Evolutionary conservation across 306 rosid genomes (phyloP), one percentile per base, ranked within the genome.

Genomic region (Inga oerstediana): DNA sequence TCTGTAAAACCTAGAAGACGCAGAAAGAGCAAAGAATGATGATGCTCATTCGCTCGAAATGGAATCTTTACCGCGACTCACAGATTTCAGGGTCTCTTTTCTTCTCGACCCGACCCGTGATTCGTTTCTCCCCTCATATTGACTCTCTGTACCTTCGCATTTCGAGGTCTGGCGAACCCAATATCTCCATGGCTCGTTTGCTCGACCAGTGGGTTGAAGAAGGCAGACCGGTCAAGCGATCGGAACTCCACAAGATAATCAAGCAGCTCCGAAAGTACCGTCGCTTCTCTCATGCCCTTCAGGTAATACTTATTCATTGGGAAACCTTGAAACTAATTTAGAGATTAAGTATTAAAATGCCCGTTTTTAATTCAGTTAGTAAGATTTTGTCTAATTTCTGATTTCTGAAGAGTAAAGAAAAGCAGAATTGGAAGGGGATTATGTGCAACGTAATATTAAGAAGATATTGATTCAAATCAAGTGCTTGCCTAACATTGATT

Each of bases 281-380:
- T 59, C 93, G 91, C 68, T 85, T 39, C 84, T 17, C 46, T 27
- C 94, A 89, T 19, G 94, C 94, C 66, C 90, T 91, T 20, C 89
- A 89, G 88, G 93, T 91, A 45, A 44, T 72, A 24, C 62, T 20
- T 56, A 2, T 71, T 14, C 2, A 49, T 17, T 74, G 61, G 16
- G 43, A 49, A 32, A 8, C 24, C 9, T 32, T 19, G 11, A 34
- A 74, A 51, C 66, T 20, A 12, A 27, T 27, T 52, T 4, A 30
- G 17, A 74, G 32, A 15, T 54, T 48, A 35, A 1, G 20, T 49
- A 16, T 34, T 35, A 19, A 9, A 16, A 16, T 34, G 4, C 79
- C 20, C 13, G 0, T 22, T 56, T 54, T 17, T 62, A 34, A 4
- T 74, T 52, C 46, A 32, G 37, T 17, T 52, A 34, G 7, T 11